These are phyloP conservation scores for Phytopythium kandeliae DNA, from an alignment of 352 stramenopile species.

Conservation along the genomic window DNA sequence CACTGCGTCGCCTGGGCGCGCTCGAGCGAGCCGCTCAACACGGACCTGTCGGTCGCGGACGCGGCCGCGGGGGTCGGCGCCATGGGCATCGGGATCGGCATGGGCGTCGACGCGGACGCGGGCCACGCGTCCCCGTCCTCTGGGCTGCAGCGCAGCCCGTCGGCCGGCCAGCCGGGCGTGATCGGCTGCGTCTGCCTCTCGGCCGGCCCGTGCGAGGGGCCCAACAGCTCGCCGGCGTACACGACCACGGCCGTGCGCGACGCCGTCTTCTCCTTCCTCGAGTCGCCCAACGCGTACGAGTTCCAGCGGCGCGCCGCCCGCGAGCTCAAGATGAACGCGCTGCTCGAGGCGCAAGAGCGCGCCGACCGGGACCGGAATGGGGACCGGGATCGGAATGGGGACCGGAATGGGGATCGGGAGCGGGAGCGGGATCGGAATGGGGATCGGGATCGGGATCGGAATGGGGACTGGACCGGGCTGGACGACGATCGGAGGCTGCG, in stretches of 20 bases:
- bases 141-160: slow-evolving; percentile 23
- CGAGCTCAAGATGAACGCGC: slow-evolving; percentile 40
- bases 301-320: slow-evolving; percentile 57
- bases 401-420: no score
- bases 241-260: slow-evolving; percentile 68
- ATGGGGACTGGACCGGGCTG: no score
- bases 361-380: no score
- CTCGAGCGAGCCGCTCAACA: slow-evolving; percentile 55
- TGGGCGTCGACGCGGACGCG: slow-evolving; percentile 6
- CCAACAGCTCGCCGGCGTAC: slow-evolving; percentile 54
- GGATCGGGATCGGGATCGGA: no score
- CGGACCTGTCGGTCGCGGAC: slow-evolving; percentile 36
- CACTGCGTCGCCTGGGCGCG: slow-evolving; percentile 79
- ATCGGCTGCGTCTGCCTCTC: slow-evolving; percentile 80
- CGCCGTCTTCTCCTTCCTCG: slow-evolving; percentile 79
- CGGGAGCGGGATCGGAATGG: no score
- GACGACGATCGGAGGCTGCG: no score
- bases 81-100: slow-evolving; percentile 12
- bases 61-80: slow-evolving; percentile 7
- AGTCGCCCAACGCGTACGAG: slow-evolving; percentile 68
- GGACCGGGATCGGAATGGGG: no score
- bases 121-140: slow-evolving; percentile 17
- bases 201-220: slow-evolving; percentile 48
- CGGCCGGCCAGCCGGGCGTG: slow-evolving; percentile 23
- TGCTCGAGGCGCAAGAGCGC: slow-evolving; percentile 30